Evolutionary conservation across 148 eudicot genomes (phyloP), one percentile per base, ranked within the genome.

Genomic region (Persicaria tinctoria): DNA sequence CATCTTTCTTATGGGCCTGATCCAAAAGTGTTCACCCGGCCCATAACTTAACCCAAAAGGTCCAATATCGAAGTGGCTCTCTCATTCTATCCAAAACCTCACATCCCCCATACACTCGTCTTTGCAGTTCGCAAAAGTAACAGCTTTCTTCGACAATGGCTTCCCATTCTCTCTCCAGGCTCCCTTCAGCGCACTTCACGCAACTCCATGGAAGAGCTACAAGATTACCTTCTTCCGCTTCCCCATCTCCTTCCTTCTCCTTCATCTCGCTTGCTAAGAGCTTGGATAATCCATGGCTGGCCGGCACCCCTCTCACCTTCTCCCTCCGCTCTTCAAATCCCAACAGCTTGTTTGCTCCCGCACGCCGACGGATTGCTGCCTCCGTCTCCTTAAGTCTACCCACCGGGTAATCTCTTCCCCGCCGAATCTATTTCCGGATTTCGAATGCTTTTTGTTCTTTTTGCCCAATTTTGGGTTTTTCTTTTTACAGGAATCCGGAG

Each of bases 341-440:
- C 54, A 49, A 68, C 46, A 50, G 70, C 14, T 74, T 77, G 69
- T 51, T 56, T 14, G 46, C 79, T 64, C 64, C 80, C 47, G 80
- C 82, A 50, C 72, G 17, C 47, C 82, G 59, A 55, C 79, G 78
- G 70, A 27, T 86, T 76, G 75, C 77, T 57, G 85, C 91, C 44
- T 27, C 79, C 6, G 81, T 77, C 50, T 53, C 81, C 3, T 79
- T 81, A 76, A 84, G 81, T 74, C 89, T 89, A 14, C 96, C 93
- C 0, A 83, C 87, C 12, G 81, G 80, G 97, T 91, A 82, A 80
- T 23, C 0, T 75, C 13, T 75, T 54, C 56, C 1, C 14, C 56
- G 11, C 14, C 11, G 56, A 53, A 53, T 8, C 27, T 23, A 23
- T 23, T 23, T 23, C 27, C 27, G 27, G 27, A 23, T 23, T 23